Conservation (phyloP, 2,329 filamentous ascomycete genomes). For the Thermochaetoides dissita region DNA sequence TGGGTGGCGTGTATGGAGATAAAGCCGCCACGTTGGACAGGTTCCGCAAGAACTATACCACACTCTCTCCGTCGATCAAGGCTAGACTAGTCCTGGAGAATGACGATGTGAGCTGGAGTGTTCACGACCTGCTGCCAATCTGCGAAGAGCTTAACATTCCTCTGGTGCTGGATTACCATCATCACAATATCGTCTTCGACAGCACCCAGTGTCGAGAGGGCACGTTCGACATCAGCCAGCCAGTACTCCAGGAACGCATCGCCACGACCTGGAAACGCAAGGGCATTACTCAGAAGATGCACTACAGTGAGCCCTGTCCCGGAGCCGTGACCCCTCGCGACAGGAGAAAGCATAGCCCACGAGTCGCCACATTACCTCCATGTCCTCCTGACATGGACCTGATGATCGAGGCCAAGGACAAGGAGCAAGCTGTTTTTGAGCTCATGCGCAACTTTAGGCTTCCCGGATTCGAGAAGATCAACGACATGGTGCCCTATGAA, state of each 20-base stretch:
- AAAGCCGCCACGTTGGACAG: conserved; percentile 65
- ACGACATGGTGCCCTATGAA: conserved; percentile 63
- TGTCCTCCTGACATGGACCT: conserved; percentile 75
- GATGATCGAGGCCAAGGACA: conserved; percentile 99
- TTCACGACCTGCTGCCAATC: conserved; percentile 76
- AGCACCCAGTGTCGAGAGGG: conserved; percentile 60
- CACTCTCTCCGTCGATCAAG: conserved; percentile 56
- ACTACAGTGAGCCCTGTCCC: conserved; percentile 73
- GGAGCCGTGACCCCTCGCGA: conserved; percentile 66
- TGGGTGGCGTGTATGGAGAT: conserved; percentile 83
- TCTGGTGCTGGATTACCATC: conserved; percentile 81
- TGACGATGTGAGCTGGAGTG: conserved; percentile 84
- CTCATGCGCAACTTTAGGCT: conserved; percentile 80
- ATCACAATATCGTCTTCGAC: conserved; percentile 90
- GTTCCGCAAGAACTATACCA: conserved; percentile 61
- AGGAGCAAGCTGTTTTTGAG: conserved; percentile 91
- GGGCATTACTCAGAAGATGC: conserved; percentile 85
- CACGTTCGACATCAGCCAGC: conserved; percentile 59
- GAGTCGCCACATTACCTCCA: conserved; percentile 68
- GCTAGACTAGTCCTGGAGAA: conserved; percentile 80
- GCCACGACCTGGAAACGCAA: conserved; percentile 73
- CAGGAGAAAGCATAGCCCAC: conserved; percentile 69
- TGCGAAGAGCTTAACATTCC: conserved; percentile 94
- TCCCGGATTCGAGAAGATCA: conserved; percentile 62
- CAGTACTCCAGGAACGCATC: conserved; percentile 58